These are phyloP conservation scores for Cymbopogon flexuosus DNA, from an alignment of 202 grass and related monocot species.

Conservation along the genomic window DNA sequence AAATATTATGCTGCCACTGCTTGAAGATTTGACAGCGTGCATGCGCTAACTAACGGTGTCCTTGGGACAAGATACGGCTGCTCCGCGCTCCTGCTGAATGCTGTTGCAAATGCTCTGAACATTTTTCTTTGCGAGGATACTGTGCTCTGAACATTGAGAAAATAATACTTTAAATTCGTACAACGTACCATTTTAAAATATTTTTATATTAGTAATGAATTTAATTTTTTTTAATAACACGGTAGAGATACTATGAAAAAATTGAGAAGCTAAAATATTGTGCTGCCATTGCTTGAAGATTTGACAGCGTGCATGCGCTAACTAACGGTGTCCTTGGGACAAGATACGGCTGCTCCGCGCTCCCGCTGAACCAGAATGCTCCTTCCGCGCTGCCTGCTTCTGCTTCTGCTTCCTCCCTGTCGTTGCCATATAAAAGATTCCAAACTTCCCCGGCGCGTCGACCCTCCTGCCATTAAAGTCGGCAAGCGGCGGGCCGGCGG, in stretches of 20 bases:
- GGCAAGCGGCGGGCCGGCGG: background rate
- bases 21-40: conserved; percentile 3
- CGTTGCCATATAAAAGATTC: conserved; percentile 28
- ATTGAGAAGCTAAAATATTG: no score
- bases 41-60: background rate
- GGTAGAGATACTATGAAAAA: no score
- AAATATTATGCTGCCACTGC: no score
- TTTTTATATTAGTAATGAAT: background rate
- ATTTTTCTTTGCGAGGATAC: no score
- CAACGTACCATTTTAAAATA: background rate
- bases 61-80: background rate
- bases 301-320: conserved; percentile 3
- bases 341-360: background rate
- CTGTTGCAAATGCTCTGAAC: no score
- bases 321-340: background rate
- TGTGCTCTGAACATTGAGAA: background rate
- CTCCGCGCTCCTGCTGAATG: background rate
- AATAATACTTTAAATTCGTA: background rate
- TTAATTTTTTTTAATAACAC: no score
- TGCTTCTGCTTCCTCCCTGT: background rate
- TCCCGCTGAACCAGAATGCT: background rate
- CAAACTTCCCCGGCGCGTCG: conserved; percentile 18
- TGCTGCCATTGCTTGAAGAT: background rate
- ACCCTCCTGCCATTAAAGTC: conserved; percentile 28
- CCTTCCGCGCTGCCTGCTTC: background rate